These are phyloP conservation scores for Pseudogymnoascus sp. DNA, from an alignment of 2,329 filamentous ascomycete genomes.

Conservation along the genomic window DNA sequence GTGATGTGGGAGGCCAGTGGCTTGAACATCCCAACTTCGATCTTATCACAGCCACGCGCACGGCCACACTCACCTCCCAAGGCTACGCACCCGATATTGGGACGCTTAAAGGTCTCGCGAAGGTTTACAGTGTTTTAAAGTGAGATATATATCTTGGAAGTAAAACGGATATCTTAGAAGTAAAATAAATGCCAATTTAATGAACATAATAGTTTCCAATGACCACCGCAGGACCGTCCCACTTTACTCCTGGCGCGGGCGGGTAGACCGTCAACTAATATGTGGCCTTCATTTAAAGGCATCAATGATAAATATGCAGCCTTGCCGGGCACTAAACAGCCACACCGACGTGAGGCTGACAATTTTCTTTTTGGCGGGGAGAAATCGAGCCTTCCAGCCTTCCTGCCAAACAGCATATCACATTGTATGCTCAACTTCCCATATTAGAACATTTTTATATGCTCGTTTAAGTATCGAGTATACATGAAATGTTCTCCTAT, in stretches of 20 bases:
- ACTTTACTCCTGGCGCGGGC: neutral
- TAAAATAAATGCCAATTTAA: neutral
- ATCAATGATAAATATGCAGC: neutral
- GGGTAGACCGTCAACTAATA: neutral
- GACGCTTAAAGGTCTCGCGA: neutral
- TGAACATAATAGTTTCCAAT: neutral
- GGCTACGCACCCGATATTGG: neutral
- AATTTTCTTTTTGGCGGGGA: slow-evolving; percentile 7
- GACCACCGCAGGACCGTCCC: neutral
- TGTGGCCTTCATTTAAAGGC: neutral
- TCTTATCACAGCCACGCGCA: neutral
- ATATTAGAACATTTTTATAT: slow-evolving; percentile 1
- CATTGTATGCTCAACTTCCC: neutral
- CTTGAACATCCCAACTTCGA: neutral
- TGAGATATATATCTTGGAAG: neutral
- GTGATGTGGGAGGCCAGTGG: neutral
- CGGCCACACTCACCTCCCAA: neutral
- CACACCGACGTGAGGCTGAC: neutral
- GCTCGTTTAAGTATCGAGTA: neutral
- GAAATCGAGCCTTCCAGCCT: slow-evolving; percentile 5
- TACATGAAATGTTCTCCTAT: slow-evolving; percentile 28
- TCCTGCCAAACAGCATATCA: neutral
- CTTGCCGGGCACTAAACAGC: neutral
- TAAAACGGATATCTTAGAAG: too few species aligned
- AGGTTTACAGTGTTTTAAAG: neutral